Percentiles rank a stretch among this genome's conserved stretches.
phyloP scores from a whole-genome alignment of 768 basidiomycete genomes.

The Phaeotremella skinneri region DNA sequence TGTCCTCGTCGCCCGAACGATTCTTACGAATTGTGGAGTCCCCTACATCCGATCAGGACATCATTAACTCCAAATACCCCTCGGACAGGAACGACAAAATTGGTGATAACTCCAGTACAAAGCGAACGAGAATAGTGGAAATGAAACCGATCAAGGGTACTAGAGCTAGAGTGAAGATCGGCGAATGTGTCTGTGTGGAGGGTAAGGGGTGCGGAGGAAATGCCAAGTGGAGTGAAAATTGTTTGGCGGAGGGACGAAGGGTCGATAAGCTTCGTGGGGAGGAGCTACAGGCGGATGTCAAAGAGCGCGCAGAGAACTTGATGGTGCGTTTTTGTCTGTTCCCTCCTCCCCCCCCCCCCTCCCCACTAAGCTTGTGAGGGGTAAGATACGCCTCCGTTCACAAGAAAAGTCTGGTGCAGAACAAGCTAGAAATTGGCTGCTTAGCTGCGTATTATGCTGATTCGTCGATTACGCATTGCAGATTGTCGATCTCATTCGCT shows the following conservation, averaged over 20 bases:
- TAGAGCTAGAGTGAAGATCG: conserved; percentile 55
- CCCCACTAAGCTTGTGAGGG: too few species aligned
- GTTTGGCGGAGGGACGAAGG: conserved; percentile 22
- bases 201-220: conserved; percentile 63
- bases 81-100: too few species aligned
- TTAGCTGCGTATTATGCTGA: too few species aligned
- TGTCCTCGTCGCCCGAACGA: conserved; percentile 87
- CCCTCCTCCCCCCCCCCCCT: too few species aligned
- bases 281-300: conserved; percentile 55
- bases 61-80: too few species aligned
- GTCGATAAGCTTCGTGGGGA: conserved; percentile 37
- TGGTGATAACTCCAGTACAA: too few species aligned
- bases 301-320: conserved; percentile 93
- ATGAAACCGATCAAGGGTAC: conserved; percentile 95
- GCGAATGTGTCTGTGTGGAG: conserved; percentile 53
- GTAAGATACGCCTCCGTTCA: too few species aligned
- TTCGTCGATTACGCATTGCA: too few species aligned
- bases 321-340: conserved; percentile 58
- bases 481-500: conserved; percentile 92
- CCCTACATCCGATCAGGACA: conserved; percentile 56
- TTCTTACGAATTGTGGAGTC: conserved; percentile 76
- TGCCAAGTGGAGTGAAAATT: conserved; percentile 58
- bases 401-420: too few species aligned
- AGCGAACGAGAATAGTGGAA: conserved; percentile 68
- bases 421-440: too few species aligned